Conservation (phyloP, 2,329 filamentous ascomycete genomes). For the Cladorrhinum sp. region DNA sequence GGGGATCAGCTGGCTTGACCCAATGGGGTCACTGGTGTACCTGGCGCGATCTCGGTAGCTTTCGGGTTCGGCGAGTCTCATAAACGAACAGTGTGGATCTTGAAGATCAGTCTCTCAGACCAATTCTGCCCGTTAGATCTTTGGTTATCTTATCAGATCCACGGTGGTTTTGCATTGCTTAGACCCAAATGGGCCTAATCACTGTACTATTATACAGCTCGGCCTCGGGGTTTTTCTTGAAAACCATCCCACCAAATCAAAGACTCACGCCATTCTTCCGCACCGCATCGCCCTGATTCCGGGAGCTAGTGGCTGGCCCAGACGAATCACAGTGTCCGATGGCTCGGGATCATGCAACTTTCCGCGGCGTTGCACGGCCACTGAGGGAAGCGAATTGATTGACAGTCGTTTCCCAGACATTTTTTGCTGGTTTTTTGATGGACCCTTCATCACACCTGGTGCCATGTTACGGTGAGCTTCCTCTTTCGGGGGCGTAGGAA, state of each 20-base stretch:
- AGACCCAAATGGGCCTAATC: background rate
- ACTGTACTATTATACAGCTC: background rate
- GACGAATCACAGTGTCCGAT: constrained; percentile 7
- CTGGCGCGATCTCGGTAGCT: constrained; percentile 6
- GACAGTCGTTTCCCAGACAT: constrained; percentile 1
- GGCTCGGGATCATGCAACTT: constrained; percentile 8
- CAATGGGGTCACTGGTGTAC: constrained; percentile 4
- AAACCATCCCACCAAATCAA: constrained; percentile 8
- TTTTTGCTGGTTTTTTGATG: background rate
- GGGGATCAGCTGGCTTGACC: background rate
- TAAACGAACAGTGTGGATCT: background rate
- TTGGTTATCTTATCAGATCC: background rate
- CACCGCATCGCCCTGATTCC: background rate
- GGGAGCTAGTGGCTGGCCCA: background rate
- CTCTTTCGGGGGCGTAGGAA: background rate
- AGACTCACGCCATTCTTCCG: constrained; percentile 7
- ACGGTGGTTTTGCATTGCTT: background rate
- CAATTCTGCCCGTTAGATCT: background rate
- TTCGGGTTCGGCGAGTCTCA: background rate
- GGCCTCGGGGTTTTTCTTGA: background rate
- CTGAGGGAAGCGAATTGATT: constrained; percentile 2
- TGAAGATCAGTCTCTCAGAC: background rate
- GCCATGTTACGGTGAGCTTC: constrained; percentile 1
- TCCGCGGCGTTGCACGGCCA: constrained; percentile 2
- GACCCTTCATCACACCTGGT: background rate